Conservation (phyloP, 2,329 filamentous ascomycete genomes). For the Orbilia oligospora region DNA sequence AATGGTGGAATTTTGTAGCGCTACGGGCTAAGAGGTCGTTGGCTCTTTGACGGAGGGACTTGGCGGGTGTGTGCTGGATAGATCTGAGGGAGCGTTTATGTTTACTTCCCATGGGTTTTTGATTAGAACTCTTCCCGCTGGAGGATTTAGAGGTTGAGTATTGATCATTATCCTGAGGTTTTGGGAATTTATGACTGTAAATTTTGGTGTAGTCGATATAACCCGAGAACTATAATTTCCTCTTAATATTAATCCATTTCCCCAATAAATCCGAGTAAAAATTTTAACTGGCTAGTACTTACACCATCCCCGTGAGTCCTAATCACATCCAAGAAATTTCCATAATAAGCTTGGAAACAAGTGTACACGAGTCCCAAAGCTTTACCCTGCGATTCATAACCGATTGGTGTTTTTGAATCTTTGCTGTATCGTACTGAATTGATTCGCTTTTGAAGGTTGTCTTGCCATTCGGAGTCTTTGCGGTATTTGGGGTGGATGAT, state of each 20-base stretch:
- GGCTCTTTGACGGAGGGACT: neutral
- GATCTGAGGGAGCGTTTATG: neutral
- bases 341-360: constrained; percentile 31
- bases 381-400: constrained; percentile 6
- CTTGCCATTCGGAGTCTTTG: constrained; percentile 15
- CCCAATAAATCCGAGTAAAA: too few species aligned
- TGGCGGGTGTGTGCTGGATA: neutral
- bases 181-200: constrained; percentile 14
- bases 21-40: neutral
- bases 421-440: neutral
- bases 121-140: neutral
- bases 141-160: neutral
- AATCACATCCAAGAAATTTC: constrained; percentile 25
- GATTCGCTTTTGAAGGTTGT: constrained; percentile 2
- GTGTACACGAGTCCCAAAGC: constrained; percentile 19
- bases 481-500: constrained; percentile 12
- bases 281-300: neutral
- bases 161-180: constrained; percentile 27
- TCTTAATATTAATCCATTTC: neutral
- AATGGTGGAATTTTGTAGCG: neutral
- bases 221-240: constrained; percentile 22
- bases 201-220: constrained; percentile 35
- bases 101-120: neutral
- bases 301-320: constrained; percentile 31
- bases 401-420: neutral